These are phyloP conservation scores for Capronia epimyces DNA, from an alignment of 2,329 filamentous ascomycete genomes.

Conservation along the genomic window DNA sequence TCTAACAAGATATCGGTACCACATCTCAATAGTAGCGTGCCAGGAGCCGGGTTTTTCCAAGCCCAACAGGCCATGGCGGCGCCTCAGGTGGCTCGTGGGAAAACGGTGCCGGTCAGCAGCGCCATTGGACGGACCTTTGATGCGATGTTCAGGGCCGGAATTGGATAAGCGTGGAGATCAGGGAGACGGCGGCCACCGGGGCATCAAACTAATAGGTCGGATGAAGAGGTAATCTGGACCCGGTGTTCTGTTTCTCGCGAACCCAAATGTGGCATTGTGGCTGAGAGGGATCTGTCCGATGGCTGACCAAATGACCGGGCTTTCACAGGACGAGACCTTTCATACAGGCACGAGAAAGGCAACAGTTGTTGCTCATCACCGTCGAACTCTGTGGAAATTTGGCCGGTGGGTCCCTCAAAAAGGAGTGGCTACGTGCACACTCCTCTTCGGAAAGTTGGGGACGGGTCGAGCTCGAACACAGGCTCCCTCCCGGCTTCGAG, in stretches of 20 bases:
- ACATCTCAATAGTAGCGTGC: not conserved
- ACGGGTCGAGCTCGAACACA: not conserved
- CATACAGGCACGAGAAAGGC: not conserved
- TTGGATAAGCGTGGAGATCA: conserved; percentile 16
- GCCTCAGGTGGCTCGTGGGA: not conserved
- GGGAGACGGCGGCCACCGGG: conserved; percentile 1
- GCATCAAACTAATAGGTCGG: conserved; percentile 2
- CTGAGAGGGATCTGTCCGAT: conserved; percentile 4
- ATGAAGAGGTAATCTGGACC: conserved; percentile 11
- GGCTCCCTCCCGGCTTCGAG: not conserved
- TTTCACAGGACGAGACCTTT: not conserved
- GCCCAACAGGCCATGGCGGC: not conserved
- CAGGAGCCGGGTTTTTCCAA: not conserved
- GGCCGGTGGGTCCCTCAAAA: not conserved
- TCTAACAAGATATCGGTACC: conserved; percentile 3
- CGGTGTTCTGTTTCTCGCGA: conserved; percentile 4
- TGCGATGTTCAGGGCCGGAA: conserved; percentile 14
- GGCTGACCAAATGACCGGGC: not conserved
- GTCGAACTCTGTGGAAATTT: not conserved
- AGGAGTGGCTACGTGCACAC: conserved; percentile 4
- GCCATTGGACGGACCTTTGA: conserved; percentile 20
- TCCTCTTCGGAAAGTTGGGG: conserved; percentile 3
- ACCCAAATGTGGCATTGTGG: conserved; percentile 7
- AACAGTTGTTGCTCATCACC: not conserved
- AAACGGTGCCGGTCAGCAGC: not conserved